A percentile compares a stretch with the other conserved stretches of the same genome.
Conservation (phyloP, 345 rosid genomes). For the Salix viminalis region DNA sequence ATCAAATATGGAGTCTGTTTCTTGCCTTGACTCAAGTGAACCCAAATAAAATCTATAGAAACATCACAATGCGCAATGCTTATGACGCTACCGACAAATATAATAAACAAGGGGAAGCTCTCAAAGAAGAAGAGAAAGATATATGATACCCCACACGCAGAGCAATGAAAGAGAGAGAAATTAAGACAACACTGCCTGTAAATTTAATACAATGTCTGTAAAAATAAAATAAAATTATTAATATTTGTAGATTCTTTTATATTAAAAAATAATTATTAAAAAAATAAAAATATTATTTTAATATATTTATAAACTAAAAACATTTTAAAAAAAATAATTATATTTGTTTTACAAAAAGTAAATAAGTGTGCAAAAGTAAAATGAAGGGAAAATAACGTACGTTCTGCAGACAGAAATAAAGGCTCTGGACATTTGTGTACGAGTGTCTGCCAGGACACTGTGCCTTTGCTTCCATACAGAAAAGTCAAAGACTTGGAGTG, state of each 20-base stretch:
- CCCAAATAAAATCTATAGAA: not conserved
- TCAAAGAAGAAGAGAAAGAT: not conserved
- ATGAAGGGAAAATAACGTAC: conserved; percentile 19
- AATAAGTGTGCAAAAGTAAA: conserved; percentile 17
- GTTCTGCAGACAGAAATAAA: conserved; percentile 14
- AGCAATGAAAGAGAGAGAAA: conserved; percentile 15
- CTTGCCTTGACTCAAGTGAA: too few relatives aligned
- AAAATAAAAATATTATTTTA: too few relatives aligned
- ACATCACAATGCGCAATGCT: not conserved
- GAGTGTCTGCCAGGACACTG: not conserved
- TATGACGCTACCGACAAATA: conserved; percentile 16
- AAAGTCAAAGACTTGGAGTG: too few relatives aligned
- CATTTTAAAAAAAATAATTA: too few relatives aligned
- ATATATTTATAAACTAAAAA: too few relatives aligned
- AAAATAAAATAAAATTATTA: too few relatives aligned
- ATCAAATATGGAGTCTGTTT: too few relatives aligned
- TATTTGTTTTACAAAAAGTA: too few relatives aligned
- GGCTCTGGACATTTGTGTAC: not conserved
- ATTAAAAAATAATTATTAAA: too few relatives aligned
- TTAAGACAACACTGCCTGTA: conserved; percentile 7
- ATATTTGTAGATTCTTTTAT: too few relatives aligned
- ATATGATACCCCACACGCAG: not conserved
- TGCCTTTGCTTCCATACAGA: not conserved
- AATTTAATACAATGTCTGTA: not conserved
- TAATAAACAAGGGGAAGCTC: not conserved